Base-by-base conservation (phyloP, 495 filamentous ascomycete species). In the Aspergillus steynii region DNA sequence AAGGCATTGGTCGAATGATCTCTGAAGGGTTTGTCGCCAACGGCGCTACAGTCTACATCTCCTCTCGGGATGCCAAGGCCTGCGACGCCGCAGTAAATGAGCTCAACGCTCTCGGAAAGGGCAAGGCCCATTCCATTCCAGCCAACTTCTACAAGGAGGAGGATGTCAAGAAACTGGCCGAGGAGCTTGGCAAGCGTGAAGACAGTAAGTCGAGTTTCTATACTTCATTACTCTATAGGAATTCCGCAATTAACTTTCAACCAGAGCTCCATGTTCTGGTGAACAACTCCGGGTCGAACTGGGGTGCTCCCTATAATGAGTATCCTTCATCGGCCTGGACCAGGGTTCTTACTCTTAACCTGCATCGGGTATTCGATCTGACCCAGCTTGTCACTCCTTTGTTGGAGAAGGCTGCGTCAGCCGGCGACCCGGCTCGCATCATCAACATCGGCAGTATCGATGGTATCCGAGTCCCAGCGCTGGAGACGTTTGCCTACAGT, bases 11-110 rank as follows among this genome's bases (percentile, higher is more conserved):
- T 62, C 83, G 89, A 51, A 95, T 93, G 90, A 90, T 90, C 61
- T 88, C 90, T 0, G 86, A 92, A 65, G 88, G 90, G 2, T 89
- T 89, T 63, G 88, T 92, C 0, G 77, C 83, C 29, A 93, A 93
- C 70, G 90, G 91, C 46, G 90, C 91, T 20, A 91, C 86, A 46
- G 90, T 93, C 32, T 93, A 93, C 74, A 92, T 95, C 61, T 89
- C 88, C 7, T 92, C 89, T 4, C 87, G 90, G 49, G 88, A 88
- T 67, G 79, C 76, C 29, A 81, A 82, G 67, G 77, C 83, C 48
- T 88, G 86, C 66, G 83, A 84, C 28, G 57, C 83, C 61, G 86
- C 86, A 8, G 82, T 75, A 60, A 74, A 72, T 10, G 85, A 88
- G 68, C 75, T 90, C 45, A 89, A 88, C 69, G 84, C 79, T 7